Evolutionary conservation across 148 eudicot genomes (phyloP).

Genomic region (Camellia sinensis): DNA sequence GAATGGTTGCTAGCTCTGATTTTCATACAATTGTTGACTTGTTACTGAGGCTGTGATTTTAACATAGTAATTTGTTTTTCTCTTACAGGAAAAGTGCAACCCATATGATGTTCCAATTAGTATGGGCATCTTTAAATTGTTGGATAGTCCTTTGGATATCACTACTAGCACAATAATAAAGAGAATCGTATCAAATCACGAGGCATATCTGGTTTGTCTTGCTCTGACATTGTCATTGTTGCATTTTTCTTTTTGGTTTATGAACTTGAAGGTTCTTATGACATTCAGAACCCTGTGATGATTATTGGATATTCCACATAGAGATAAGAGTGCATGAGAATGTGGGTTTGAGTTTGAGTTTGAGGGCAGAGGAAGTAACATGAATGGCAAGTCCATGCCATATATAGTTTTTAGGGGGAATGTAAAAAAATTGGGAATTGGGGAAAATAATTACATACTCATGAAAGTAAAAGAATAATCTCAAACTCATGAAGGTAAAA

Average conservation of each 20-base stretch:
- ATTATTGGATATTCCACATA: too few species aligned
- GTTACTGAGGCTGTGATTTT: constrained; percentile 6
- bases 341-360: background rate
- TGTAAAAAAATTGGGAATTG: too few species aligned
- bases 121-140: constrained; percentile 66
- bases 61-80: constrained; percentile 14
- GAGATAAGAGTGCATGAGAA: too few species aligned
- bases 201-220: constrained; percentile 78
- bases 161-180: constrained; percentile 86
- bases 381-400: background rate
- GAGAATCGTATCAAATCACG: constrained; percentile 93
- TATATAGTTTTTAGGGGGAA: background rate
- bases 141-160: constrained; percentile 91
- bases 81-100: constrained; percentile 63
- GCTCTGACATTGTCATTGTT: background rate
- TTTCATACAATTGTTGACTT: background rate
- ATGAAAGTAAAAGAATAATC: too few species aligned
- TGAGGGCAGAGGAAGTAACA: background rate
- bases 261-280: background rate
- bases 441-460: too few species aligned
- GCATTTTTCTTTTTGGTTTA: background rate
- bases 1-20: background rate
- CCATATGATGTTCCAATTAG: constrained; percentile 79
- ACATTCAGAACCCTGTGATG: background rate
- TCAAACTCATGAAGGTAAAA: too few species aligned